Evolutionary conservation across 768 basidiomycete genomes (phyloP).

Genomic region (Suillus subluteus): DNA sequence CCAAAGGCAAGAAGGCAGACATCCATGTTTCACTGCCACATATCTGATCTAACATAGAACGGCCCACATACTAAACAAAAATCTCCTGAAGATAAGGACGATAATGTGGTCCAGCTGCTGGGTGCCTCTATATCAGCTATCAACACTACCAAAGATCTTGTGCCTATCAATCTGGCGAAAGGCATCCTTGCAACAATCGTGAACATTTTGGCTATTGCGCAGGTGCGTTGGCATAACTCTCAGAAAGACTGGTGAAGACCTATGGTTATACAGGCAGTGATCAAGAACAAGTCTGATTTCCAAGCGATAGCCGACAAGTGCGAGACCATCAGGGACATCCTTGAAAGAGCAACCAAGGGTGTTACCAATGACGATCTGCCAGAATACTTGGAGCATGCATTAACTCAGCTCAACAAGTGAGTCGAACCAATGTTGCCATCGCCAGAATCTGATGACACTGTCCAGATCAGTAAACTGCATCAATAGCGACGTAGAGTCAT

Average conservation of each 20-base stretch:
- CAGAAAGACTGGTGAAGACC: neutral
- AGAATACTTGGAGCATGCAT: neutral
- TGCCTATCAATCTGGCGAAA: neutral
- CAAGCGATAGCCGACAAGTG: neutral
- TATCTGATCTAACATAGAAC: neutral
- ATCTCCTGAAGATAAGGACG: neutral
- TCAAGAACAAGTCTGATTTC: conserved; percentile 3
- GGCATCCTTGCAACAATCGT: neutral
- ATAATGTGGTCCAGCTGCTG: neutral
- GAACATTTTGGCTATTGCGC: neutral
- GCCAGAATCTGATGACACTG: too few relatives aligned
- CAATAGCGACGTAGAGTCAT: neutral
- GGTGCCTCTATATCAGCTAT: neutral
- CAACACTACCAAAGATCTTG: neutral
- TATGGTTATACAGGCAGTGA: neutral
- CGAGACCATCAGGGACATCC: neutral
- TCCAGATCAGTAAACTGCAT: neutral
- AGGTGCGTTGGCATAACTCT: neutral
- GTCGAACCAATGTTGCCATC: too few relatives aligned
- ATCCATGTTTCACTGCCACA: too few relatives aligned
- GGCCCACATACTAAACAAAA: neutral
- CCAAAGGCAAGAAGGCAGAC: neutral
- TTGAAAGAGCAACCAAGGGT: neutral
- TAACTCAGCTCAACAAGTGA: conserved; percentile 3
- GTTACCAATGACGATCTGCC: neutral